phyloP scores from a whole-genome alignment of 2,329 filamentous ascomycete genomes.

The Bipolaris gigantea region DNA sequence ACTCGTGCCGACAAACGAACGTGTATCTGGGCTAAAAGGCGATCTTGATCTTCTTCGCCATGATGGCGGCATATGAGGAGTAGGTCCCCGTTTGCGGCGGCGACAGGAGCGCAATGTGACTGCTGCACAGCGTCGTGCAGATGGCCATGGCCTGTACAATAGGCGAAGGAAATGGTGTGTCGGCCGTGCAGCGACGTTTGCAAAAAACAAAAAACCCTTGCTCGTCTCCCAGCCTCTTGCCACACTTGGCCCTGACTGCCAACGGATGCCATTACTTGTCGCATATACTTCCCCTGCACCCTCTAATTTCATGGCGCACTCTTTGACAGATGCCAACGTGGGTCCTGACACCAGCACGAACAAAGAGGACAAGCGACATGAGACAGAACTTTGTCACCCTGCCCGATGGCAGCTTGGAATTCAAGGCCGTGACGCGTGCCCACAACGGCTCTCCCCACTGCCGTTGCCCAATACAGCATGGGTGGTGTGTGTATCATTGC shows the following conservation, averaged over 20 bases:
- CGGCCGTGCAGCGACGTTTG: conserved; percentile 3
- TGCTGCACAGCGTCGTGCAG: neutral
- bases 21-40: neutral
- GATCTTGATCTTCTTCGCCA: neutral
- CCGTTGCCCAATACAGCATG: neutral
- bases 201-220: neutral
- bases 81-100: neutral
- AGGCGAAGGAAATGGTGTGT: neutral
- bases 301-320: conserved; percentile 2
- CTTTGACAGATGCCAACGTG: neutral
- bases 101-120: neutral
- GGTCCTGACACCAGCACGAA: conserved; percentile 3
- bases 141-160: neutral
- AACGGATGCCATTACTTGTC: neutral
- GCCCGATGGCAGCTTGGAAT: neutral
- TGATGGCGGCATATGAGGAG: neutral
- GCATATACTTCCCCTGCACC: neutral
- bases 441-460: neutral
- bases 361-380: neutral
- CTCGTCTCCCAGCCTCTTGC: conserved; percentile 3
- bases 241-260: neutral
- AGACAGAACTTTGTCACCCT: neutral
- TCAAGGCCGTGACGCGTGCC: neutral
- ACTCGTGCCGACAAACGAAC: neutral
- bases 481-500: neutral